Evolutionary conservation across 202 grass and related monocot species (phyloP), one percentile per base, ranked within the genome.

Genomic region (Miscanthus sacchariflorus): DNA sequence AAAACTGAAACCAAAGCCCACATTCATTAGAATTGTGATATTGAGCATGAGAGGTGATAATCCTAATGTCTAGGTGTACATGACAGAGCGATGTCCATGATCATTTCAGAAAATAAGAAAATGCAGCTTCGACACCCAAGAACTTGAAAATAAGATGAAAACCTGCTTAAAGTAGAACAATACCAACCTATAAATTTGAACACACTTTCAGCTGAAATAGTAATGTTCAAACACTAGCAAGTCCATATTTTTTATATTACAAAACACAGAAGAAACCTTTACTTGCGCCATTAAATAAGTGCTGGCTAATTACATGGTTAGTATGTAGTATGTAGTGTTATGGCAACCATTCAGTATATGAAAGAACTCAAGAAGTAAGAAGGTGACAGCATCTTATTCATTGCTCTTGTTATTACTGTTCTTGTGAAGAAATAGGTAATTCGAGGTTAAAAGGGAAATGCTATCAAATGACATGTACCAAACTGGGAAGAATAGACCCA

Each of bases 1-100:
- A 93, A 86, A 96, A 89, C 94, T 99, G 89, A 68, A 89, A 82
- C 18, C 75, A 72, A 90, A 70, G 17, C 19, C 38, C 45, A 71
- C 67, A 40, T 45, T 64, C 35, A 64, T 66, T 64, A 84, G 54
- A 19, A 74, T 86, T 81, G 85, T 81, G 44, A 79, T 70, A 69
- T 70, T 28, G 39, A 85, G 49, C 48, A 39, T 36, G 63, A 43
- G 48, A 80, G 52, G 11, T 40, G 18, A 84, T 49, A 43, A 64
- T 87, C 35, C 5, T 71, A 70, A 39, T 11, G 17, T 18, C 38
- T 12, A 68, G 58, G 46, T 3, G 54, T 43, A 49, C 69, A 78
- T n/a, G 77, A 49, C n/a, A 27, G 12, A 19, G 28, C 61, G 13
- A 74, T 66, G 43, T 56, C 6, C 17, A 74, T 6, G 65, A 39